Evolutionary conservation across 1,284 basidiomycete genomes (phyloP), one percentile per base, ranked within the genome.

Genomic region (Cryptococcus depauperatus): DNA sequence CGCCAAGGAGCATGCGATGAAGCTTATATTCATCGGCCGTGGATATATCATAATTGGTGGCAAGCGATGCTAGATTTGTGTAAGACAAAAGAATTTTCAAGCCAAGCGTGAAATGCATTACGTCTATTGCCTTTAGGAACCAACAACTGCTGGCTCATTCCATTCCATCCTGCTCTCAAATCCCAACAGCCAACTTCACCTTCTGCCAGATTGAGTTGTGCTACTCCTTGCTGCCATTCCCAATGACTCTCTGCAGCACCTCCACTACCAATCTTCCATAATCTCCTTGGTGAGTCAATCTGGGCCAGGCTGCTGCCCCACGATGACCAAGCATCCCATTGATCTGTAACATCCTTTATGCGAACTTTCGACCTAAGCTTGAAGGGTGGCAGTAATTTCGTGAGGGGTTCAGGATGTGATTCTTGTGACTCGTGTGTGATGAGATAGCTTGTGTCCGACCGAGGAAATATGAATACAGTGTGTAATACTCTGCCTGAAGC

Each of bases 401-500:
- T 34, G 2, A 69, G 50, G 5, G 70, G 66, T 83, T 85, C 58
- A 81, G 82, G 68, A 92, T 92, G 61, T 91, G 70, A 44, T 85
- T 70, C 65, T 81, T 87, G 28, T 75, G 78, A 33, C 68, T 74
- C 50, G 76, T 73, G 23, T 74, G 78, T 37, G 68, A 71, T 52
- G 56, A 73, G 29, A 74, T 73, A 58, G 74, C 74, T 32, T 9
- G 38, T 47, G n/a, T 34, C 27, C 4, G 30, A 50, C 22, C 37
- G 43, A 8, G 83, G 81, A 66, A 90, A 86, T 46, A 93, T 75
- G 68, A 97, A 90, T 33, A 83, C 74, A 66, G 96, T 90, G 61
- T 91, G 83, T 28, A 96, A 74, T 25, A 96, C 81, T 59, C 92
- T 79, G 34, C 95, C 95, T 75, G 89, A 86, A 30, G 91, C 85